Base-by-base conservation (phyloP, 495 filamentous ascomycete species). In the Aspergillus avenaceus region DNA sequence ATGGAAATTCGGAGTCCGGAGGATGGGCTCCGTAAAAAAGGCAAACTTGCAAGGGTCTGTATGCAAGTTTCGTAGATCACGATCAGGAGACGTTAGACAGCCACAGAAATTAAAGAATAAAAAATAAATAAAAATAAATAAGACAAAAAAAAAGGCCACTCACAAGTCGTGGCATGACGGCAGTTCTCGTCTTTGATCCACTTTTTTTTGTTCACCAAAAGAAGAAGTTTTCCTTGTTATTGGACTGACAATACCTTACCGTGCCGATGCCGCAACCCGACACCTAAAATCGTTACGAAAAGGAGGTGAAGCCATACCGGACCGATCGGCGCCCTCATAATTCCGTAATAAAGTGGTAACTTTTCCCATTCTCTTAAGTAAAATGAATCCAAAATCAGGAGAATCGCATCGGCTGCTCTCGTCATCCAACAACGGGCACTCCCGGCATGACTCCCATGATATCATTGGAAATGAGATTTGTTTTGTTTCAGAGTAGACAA, bases 181-280 rank as follows among this genome's bases (percentile, higher is more conserved):
- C 34, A 38, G 11, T 42, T 42, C 40, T 42, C 40, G 19, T 24
- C 14, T 5, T 22, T 22, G 40, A 29, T 45, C 24, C 26, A 25
- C 8, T 18, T 38, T 31, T 31, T 21, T 21, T 9, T 14, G 16
- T 14, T 7, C 31, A 5, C 4, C 5, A 34, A 34, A 12, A n/a
- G n/a, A n/a, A n/a, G n/a, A n/a, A n/a, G n/a, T n/a, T n/a, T 34
- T 16, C 32, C 32, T 14, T 36, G 32, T 16, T 31, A n/a, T n/a
- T n/a, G n/a, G n/a, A n/a, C n/a, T 45, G 42, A 46, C 44, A 32
- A 34, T 46, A 46, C 28, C 16, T 34, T 46, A 46, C 44, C 9
- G 12, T 2, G 28, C 44, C 28, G 44, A 46, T 46, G 44, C 44
- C 44, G 28, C 34, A 38, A 2, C 42, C 44, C 22, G 16, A 13